Base-by-base conservation (phyloP, 106 monocot genomes). In the Cymbidium sinense region DNA sequence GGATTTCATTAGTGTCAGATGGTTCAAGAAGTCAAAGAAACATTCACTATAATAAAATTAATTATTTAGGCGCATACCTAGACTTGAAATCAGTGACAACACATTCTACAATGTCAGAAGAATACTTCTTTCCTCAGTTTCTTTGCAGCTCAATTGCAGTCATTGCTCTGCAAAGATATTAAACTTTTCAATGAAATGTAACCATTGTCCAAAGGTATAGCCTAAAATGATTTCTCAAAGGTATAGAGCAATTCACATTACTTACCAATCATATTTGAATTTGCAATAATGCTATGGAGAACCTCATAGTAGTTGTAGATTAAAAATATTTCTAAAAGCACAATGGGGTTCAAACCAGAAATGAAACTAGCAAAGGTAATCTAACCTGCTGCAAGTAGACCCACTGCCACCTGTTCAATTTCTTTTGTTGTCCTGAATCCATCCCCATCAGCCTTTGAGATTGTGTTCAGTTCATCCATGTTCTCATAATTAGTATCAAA, bases 41-140 rank as follows among this genome's bases (percentile, higher is more conserved):
- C 15, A 4, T 31, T 18, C 17, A 67, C 29, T 33, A 67, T 17
- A 67, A 33, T 33, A 67, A 31, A 67, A 37, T 29, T 44, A 5
- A 44, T 43, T 20, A 44, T 74, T 10, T 4, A 79, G 43, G 79
- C 29, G 71, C 82, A 43, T 58, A 82, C 93, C 91, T 87, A 77
- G 55, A 35, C 83, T 91, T 82, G 29, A 91, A 77, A 78, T 84
- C 85, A 76, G 61, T 64, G 35, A 94, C 82, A 64, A 89, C 80
- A 29, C 79, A 62, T 25, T 91, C 83, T 29, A 91, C 78, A 21
- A 83, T 77, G 64, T 78, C 37, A 69, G 43, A 23, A 76, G 91
- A 88, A 58, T 73, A 94, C 80, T 85, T 94, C 73, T 87, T 91
- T 75, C 80, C 65, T 41, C 74, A 90, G 71, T 78, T 90, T 90